Conservation (phyloP, 1,284 basidiomycete species). For the Sporisorium sorghi region DNA sequence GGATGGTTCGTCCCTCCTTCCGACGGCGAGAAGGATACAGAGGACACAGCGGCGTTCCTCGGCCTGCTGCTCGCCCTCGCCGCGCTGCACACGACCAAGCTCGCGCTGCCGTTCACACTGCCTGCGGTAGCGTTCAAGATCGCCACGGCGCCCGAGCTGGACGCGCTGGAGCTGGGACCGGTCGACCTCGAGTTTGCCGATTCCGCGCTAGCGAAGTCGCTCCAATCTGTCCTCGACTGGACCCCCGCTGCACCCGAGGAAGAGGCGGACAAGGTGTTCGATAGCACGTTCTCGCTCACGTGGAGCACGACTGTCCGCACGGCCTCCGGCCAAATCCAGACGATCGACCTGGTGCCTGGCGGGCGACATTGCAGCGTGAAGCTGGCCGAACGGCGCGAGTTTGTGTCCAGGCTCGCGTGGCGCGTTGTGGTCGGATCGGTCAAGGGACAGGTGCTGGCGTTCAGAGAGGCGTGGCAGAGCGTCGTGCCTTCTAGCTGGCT, state of each 20-base stretch:
- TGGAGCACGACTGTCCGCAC: constrained; percentile 36
- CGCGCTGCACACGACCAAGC: constrained; percentile 45
- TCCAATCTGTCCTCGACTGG: constrained; percentile 41
- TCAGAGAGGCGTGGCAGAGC: constrained; percentile 35
- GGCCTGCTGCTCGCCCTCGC: constrained; percentile 53
- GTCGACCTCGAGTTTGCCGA: constrained; percentile 41
- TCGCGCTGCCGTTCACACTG: constrained; percentile 37
- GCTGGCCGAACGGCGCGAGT: constrained; percentile 23
- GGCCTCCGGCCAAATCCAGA: constrained; percentile 15
- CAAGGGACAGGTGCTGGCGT: constrained; percentile 20
- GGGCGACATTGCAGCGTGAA: constrained; percentile 39
- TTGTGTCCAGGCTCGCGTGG: constrained; percentile 35
- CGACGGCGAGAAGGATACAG: constrained; percentile 1
- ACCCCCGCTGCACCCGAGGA: background rate
- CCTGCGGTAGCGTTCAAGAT: constrained; percentile 45
- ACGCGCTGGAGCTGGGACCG: constrained; percentile 14
- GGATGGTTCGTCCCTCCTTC: constrained; percentile 24
- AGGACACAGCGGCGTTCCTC: constrained; percentile 31
- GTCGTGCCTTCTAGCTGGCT: constrained; percentile 32
- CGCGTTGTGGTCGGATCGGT: constrained; percentile 35
- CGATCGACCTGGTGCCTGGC: constrained; percentile 41
- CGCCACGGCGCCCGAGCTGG: constrained; percentile 7
- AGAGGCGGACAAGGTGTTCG: constrained; percentile 25
- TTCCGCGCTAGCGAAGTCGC: constrained; percentile 33
- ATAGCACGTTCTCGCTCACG: constrained; percentile 39